Percentiles rank a stretch among this genome's conserved stretches.
Evolutionary conservation across 2,329 filamentous ascomycete genomes (phyloP).

Genomic region (Samsoniella hepiali): DNA sequence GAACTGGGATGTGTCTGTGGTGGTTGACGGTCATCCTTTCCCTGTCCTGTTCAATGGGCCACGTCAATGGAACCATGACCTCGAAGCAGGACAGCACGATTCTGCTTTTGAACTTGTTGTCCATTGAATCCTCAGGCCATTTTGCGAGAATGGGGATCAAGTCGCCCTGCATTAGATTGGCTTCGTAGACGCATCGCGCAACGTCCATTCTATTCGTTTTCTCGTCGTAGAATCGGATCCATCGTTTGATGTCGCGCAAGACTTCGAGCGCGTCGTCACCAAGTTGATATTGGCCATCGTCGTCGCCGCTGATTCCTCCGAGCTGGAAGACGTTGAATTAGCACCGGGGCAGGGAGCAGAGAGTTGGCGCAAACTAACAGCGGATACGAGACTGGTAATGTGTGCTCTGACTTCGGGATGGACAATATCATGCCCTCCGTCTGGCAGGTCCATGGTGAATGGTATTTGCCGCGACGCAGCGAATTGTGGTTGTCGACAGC

Average conservation of each 20-base stretch:
- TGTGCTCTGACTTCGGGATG: slow-evolving; percentile 92
- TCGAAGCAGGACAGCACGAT: slow-evolving; percentile 85
- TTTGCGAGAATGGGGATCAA: slow-evolving; percentile 81
- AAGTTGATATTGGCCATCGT: slow-evolving; percentile 79
- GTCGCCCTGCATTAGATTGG: slow-evolving; percentile 87
- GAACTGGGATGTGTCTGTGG: slow-evolving; percentile 83
- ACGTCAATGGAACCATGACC: slow-evolving; percentile 86
- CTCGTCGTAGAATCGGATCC: slow-evolving; percentile 92
- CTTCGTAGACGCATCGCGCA: slow-evolving; percentile 84
- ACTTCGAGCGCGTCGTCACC: slow-evolving; percentile 92
- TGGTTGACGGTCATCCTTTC: slow-evolving; percentile 89
- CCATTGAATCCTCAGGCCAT: slow-evolving; percentile 71
- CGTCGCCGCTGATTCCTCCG: slow-evolving; percentile 75
- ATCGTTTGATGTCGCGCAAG: slow-evolving; percentile 88
- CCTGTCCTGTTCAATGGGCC: slow-evolving; percentile 79
- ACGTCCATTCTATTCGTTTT: slow-evolving; percentile 94
- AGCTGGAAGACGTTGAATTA: slow-evolving; percentile 52
- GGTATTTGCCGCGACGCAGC: background rate
- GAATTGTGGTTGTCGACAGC: background rate
- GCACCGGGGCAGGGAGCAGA: background rate
- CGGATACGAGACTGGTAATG: slow-evolving; percentile 89
- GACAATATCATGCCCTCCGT: slow-evolving; percentile 59
- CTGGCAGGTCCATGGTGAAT: slow-evolving; percentile 51
- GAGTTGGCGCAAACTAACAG: slow-evolving; percentile 55
- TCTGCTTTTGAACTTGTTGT: slow-evolving; percentile 73